These are phyloP conservation scores for Myxozyma nipponensis DNA, from an alignment of 805 yeast genomes.

Conservation along the genomic window DNA sequence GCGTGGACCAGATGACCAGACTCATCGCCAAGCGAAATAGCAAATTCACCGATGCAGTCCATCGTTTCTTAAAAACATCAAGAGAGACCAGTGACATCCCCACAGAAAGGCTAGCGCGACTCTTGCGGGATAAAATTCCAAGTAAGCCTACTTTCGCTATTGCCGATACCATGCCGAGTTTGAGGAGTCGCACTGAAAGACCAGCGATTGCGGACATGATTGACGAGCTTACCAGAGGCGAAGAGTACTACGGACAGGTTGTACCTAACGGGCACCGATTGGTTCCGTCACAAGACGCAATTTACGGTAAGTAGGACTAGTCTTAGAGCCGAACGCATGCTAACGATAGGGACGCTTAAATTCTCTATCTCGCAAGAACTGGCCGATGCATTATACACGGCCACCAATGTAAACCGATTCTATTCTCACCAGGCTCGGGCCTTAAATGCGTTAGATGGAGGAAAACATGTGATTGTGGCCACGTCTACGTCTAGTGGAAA, in stretches of 20 bases:
- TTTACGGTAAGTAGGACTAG: conserved; percentile 31
- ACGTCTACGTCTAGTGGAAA: conserved; percentile 97
- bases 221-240: conserved; percentile 42
- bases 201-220: conserved; percentile 51
- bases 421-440: conserved; percentile 86
- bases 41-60: conserved; percentile 9
- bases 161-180: too few relatives aligned
- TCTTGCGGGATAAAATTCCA: too few relatives aligned
- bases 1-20: conserved; percentile 19
- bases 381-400: conserved; percentile 48
- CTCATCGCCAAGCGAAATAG: conserved; percentile 16
- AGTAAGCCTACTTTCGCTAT: too few relatives aligned
- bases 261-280: conserved; percentile 47
- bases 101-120: too few relatives aligned
- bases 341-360: conserved; percentile 36
- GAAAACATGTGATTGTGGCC: conserved; percentile 75
- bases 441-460: conserved; percentile 48
- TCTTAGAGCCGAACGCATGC: neutral
- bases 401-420: conserved; percentile 49
- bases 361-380: conserved; percentile 51
- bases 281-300: conserved; percentile 46
- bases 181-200: too few relatives aligned
- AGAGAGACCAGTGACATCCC: too few relatives aligned
- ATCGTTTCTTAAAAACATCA: conserved; percentile 6
- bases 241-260: conserved; percentile 62